These are phyloP conservation scores for Rhizopogon salebrosus DNA, from an alignment of 768 basidiomycete species.

Conservation along the genomic window DNA sequence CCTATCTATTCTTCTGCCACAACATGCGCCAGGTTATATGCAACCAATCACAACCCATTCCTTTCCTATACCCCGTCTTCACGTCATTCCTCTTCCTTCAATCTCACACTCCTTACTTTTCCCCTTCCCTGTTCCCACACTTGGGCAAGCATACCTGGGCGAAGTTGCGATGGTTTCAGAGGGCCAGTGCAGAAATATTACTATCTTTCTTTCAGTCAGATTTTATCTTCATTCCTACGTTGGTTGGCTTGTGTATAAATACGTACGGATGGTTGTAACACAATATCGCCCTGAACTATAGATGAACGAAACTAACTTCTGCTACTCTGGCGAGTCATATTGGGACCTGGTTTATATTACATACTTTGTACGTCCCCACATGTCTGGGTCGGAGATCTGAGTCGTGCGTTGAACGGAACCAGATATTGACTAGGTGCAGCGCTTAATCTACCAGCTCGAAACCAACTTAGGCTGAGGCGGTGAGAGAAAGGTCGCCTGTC, in stretches of 20 bases:
- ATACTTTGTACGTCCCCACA: no score
- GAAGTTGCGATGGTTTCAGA: conserved; percentile 15
- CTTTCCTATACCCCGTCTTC: conserved; percentile 26
- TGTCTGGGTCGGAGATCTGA: no score
- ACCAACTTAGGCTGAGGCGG: no score
- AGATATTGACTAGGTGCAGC: no score
- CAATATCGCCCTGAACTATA: conserved; percentile 27
- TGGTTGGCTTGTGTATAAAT: conserved; percentile 32
- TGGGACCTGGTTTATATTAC: no score
- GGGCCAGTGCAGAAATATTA: conserved; percentile 24
- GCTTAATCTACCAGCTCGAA: no score
- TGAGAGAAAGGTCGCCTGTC: no score
- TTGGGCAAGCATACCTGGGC: conserved; percentile 16
- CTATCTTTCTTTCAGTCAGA: conserved; percentile 17
- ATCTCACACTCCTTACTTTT: conserved; percentile 16
- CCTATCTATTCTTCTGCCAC: conserved; percentile 27
- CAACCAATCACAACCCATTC: conserved; percentile 17
- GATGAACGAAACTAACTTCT: conserved; percentile 20
- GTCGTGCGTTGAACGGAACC: no score
- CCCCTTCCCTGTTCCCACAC: conserved; percentile 1
- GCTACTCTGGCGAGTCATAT: neutral
- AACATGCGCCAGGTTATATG: conserved; percentile 20
- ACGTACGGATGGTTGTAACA: conserved; percentile 35
- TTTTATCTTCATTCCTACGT: conserved; percentile 28
- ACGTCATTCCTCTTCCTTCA: conserved; percentile 10